Conservation (phyloP, 2,329 filamentous ascomycete species). For the Gnomoniopsis smithogilvyi region DNA sequence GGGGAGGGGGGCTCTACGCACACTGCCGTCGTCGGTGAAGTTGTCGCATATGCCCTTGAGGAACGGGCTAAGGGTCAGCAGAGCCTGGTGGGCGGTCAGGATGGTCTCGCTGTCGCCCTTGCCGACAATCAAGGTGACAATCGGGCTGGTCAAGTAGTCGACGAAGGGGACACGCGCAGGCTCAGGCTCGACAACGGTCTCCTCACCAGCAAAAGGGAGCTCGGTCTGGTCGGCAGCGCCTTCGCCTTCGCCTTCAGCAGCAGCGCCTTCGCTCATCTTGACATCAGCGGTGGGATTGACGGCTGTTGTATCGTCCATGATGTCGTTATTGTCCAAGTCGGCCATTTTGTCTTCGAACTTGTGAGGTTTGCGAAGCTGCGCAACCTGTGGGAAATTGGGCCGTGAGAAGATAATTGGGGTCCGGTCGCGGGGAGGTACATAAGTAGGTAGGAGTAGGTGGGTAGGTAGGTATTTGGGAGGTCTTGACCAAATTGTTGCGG, state of each 20-base stretch:
- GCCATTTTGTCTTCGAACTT: conserved; percentile 25
- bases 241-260: conserved; percentile 21
- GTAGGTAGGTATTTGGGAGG: neutral
- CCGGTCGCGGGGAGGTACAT: neutral
- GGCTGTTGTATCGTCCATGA: conserved; percentile 27
- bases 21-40: conserved; percentile 59
- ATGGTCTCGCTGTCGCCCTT: conserved; percentile 55
- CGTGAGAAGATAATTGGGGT: too few species aligned
- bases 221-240: conserved; percentile 24
- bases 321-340: conserved; percentile 30
- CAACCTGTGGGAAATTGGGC: too few species aligned
- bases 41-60: conserved; percentile 62
- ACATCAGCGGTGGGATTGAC: conserved; percentile 31
- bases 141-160: conserved; percentile 64
- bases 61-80: conserved; percentile 72
- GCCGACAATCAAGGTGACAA: conserved; percentile 67
- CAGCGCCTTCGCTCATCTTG: conserved; percentile 29
- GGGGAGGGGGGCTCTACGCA: conserved; percentile 34
- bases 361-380: neutral
- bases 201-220: conserved; percentile 36
- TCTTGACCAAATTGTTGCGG: neutral
- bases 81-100: conserved; percentile 75
- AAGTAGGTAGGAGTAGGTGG: neutral
- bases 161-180: conserved; percentile 42
- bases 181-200: conserved; percentile 29